These are phyloP conservation scores for Sclerotinia minor DNA, from an alignment of 2,329 filamentous ascomycete genomes.

Conservation along the genomic window DNA sequence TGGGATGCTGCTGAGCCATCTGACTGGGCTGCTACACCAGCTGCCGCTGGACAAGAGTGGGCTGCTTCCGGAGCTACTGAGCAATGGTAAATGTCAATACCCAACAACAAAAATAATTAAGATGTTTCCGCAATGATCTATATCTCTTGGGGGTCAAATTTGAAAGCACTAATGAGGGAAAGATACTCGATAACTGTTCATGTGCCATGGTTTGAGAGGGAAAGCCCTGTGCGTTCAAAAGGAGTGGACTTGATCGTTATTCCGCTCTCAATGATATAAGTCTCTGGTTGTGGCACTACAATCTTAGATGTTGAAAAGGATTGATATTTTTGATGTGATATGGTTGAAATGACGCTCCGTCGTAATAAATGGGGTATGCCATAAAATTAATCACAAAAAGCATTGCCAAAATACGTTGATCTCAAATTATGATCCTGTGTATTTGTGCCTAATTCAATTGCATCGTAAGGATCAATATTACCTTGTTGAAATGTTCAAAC, in stretches of 20 bases:
- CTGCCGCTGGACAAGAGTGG: conserved; percentile 49
- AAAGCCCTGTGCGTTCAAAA: conserved; percentile 93
- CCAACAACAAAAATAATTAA: conserved; percentile 28
- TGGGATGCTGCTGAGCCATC: conserved; percentile 57
- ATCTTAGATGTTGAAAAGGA: conserved; percentile 21
- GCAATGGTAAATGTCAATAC: conserved; percentile 41
- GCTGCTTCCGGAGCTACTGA: conserved; percentile 53
- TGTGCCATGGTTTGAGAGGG: conserved; percentile 62
- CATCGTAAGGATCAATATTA: too few relatives aligned
- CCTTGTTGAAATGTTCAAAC: neutral
- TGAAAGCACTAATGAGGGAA: conserved; percentile 97
- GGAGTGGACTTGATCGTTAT: conserved; percentile 29
- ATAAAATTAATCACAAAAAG: conserved; percentile 14
- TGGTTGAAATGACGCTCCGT: conserved; percentile 2
- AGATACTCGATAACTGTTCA: conserved; percentile 74
- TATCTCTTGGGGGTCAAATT: conserved; percentile 50
- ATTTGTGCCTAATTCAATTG: conserved; percentile 1
- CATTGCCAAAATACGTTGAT: conserved; percentile 7
- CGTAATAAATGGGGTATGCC: conserved; percentile 18
- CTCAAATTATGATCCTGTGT: conserved; percentile 6
- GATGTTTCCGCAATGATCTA: conserved; percentile 31
- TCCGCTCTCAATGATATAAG: conserved; percentile 25
- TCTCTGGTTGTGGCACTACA: conserved; percentile 22
- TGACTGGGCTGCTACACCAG: conserved; percentile 53
- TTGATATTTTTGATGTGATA: conserved; percentile 13